Conservation (phyloP, 768 basidiomycete genomes). For the Cubamyces sp. region DNA sequence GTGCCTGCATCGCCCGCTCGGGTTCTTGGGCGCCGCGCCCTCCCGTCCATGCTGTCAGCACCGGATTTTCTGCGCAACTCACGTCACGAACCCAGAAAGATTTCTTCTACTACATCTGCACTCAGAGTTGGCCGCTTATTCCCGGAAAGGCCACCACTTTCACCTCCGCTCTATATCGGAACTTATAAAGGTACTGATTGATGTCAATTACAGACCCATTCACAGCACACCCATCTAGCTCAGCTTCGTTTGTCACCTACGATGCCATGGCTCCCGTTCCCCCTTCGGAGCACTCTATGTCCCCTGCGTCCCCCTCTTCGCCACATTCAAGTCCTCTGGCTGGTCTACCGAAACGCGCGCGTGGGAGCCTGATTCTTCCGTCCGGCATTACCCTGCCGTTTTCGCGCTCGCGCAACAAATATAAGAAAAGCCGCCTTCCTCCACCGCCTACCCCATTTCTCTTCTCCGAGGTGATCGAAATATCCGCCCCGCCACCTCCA, state of each 20-base stretch:
- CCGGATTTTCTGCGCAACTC: constrained; percentile 6
- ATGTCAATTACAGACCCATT: constrained; percentile 31
- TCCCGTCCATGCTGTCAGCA: constrained; percentile 6
- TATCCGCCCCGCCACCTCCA: constrained; percentile 46
- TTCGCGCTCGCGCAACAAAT: constrained; percentile 25
- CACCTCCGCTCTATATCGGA: constrained; percentile 13
- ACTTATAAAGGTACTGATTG: constrained; percentile 8
- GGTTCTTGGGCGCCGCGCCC: constrained; percentile 17
- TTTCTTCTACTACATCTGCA: background rate
- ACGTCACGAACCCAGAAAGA: constrained; percentile 2
- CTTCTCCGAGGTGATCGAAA: constrained; percentile 76
- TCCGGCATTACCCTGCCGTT: constrained; percentile 22
- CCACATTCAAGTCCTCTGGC: constrained; percentile 14
- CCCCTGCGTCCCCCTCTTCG: constrained; percentile 13
- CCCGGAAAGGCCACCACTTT: background rate
- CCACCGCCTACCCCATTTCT: constrained; percentile 45
- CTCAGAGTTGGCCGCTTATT: background rate
- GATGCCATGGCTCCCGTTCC: constrained; percentile 12
- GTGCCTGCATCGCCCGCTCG: background rate
- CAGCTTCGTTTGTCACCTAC: constrained; percentile 31
- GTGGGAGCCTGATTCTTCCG: constrained; percentile 28
- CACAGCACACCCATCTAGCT: constrained; percentile 31
- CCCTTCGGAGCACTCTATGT: constrained; percentile 15
- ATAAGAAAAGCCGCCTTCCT: constrained; percentile 26
- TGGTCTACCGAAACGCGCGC: constrained; percentile 26